These are phyloP conservation scores for Paspalum vaginatum DNA, from an alignment of 176 grass and related monocot species.

Conservation along the genomic window DNA sequence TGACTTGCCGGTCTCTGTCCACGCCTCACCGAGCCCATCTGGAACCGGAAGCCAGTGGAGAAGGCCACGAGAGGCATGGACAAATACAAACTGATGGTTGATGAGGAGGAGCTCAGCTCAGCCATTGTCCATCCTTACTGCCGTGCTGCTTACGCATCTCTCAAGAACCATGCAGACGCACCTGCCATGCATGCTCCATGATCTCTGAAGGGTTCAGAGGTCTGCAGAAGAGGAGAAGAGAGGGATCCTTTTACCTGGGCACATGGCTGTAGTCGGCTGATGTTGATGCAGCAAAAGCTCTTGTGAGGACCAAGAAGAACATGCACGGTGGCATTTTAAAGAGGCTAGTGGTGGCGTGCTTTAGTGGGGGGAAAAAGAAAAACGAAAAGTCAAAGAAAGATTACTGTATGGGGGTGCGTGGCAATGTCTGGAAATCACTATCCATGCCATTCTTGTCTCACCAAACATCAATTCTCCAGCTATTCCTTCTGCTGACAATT, in stretches of 20 bases:
- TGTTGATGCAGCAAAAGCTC: constrained; percentile 33
- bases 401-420: constrained; percentile 21
- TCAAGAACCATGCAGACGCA: constrained; percentile 41
- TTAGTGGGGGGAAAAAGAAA: constrained; percentile 8
- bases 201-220: constrained; percentile 31
- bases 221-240: not conserved
- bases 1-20: constrained; percentile 48
- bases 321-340: constrained; percentile 38
- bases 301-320: constrained; percentile 33
- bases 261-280: constrained; percentile 10
- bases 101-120: constrained; percentile 34
- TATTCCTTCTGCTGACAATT: constrained; percentile 19
- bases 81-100: constrained; percentile 41
- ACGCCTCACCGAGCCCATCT: constrained; percentile 32
- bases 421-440: not conserved
- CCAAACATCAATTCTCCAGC: constrained; percentile 12
- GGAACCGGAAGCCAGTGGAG: constrained; percentile 33
- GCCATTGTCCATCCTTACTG: constrained; percentile 32
- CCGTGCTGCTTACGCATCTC: not conserved
- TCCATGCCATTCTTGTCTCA: constrained; percentile 17
- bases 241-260: constrained; percentile 16
- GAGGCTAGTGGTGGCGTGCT: constrained; percentile 12
- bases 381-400: constrained; percentile 20
- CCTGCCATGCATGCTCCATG: constrained; percentile 44
- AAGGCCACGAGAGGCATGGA: constrained; percentile 27